Evolutionary conservation across 208 protist genomes (phyloP).

Genomic region (Wallacemonas sp.): DNA sequence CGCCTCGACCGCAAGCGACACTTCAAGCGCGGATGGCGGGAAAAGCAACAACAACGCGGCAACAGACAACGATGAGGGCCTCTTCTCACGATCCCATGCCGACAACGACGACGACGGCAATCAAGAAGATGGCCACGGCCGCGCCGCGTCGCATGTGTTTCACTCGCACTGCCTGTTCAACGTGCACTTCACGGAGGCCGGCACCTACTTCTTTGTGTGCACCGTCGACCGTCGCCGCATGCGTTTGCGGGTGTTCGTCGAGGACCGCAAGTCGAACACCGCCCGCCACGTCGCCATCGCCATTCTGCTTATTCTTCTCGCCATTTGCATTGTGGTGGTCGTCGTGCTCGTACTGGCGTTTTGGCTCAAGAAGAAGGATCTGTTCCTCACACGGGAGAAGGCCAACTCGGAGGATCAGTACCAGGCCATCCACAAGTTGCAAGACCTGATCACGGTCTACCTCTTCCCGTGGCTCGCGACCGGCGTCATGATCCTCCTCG

Average conservation of each 20-base stretch:
- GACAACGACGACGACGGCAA: neutral
- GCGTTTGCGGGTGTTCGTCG: constrained; percentile 32
- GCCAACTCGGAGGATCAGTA: constrained; percentile 30
- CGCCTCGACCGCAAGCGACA: neutral
- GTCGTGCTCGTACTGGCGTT: constrained; percentile 32
- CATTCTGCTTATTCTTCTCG: constrained; percentile 1
- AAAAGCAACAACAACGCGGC: neutral
- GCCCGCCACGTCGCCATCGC: constrained; percentile 18
- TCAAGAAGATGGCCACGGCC: neutral
- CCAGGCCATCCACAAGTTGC: constrained; percentile 25
- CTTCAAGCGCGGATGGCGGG: constrained; percentile 1
- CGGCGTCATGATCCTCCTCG: constrained; percentile 24
- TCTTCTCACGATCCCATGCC: neutral
- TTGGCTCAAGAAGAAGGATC: constrained; percentile 30
- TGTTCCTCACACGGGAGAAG: constrained; percentile 18
- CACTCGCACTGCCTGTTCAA: constrained; percentile 18
- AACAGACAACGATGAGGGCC: neutral
- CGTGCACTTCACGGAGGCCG: constrained; percentile 21
- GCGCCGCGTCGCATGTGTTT: neutral
- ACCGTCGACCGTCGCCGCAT: constrained; percentile 21
- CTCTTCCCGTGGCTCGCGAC: constrained; percentile 31
- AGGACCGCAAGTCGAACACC: constrained; percentile 5
- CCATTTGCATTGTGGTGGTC: constrained; percentile 20
- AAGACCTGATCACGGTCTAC: constrained; percentile 28
- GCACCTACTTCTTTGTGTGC: constrained; percentile 40